Percentiles rank a stretch among this genome's conserved stretches.
phyloP scores from a whole-genome alignment of 208 protist genomes.

The Leishmania tarentolae region DNA sequence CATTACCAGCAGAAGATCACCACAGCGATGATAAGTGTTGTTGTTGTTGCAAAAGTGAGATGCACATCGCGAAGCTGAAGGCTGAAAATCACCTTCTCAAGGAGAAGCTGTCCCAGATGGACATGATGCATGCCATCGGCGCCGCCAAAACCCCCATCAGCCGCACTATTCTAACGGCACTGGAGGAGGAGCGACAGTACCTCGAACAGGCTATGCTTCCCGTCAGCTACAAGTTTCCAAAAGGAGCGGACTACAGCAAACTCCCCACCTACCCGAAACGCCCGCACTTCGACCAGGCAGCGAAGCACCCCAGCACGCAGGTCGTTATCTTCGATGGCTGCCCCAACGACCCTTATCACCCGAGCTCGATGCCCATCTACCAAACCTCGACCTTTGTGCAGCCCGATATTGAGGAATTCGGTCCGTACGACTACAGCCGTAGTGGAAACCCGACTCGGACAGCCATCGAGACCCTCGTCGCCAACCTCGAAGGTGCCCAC shows the following conservation, averaged over 20 bases:
- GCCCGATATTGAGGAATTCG: conserved; percentile 76
- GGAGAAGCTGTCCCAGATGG: conserved; percentile 48
- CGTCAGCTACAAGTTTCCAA: conserved; percentile 35
- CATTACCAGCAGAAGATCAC: neutral
- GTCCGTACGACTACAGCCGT: conserved; percentile 93
- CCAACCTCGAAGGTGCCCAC: conserved; percentile 92
- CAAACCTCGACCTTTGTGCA: conserved; percentile 93
- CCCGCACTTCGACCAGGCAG: conserved; percentile 78
- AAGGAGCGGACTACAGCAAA: conserved; percentile 51
- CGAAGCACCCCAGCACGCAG: conserved; percentile 65
- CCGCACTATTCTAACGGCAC: conserved; percentile 51
- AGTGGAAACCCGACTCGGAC: conserved; percentile 94
- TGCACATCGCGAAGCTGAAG: conserved; percentile 41
- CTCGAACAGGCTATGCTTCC: conserved; percentile 49
- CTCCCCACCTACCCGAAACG: conserved; percentile 72
- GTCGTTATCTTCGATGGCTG: conserved; percentile 88
- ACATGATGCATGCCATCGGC: conserved; percentile 55
- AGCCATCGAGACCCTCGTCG: conserved; percentile 89
- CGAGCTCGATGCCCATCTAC: conserved; percentile 89
- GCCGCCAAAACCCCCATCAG: conserved; percentile 43
- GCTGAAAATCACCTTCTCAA: conserved; percentile 56
- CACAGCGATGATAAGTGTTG: conserved; percentile 21
- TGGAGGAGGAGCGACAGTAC: conserved; percentile 55
- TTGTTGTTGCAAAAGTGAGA: conserved; percentile 22
- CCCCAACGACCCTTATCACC: conserved; percentile 90